Percentiles rank a stretch among this genome's conserved stretches.
These are phyloP conservation scores for cucumber (Cucumis sativus) DNA, from an alignment of 306 rosid genomes.

Conservation along the genomic window DNA sequence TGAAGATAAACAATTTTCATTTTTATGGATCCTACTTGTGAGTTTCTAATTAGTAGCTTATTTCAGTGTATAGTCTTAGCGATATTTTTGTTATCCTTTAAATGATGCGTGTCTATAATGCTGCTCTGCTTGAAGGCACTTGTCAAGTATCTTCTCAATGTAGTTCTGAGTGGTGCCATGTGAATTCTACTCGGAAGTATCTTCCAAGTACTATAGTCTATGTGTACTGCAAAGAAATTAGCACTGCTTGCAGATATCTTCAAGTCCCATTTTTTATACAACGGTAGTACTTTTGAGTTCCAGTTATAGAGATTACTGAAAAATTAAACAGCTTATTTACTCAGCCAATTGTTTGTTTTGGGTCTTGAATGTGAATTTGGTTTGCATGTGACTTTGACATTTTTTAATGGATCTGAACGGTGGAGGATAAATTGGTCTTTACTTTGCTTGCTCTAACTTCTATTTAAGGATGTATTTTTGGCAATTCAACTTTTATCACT, in stretches of 20 bases:
- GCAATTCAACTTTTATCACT: neutral
- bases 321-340: neutral
- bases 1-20: neutral
- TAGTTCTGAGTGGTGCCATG: constrained; percentile 1
- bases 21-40: neutral
- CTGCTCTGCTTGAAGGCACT: neutral
- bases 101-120: neutral
- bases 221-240: neutral
- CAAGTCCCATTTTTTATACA: neutral
- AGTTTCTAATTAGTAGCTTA: neutral
- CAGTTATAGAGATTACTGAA: neutral
- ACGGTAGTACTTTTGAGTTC: neutral
- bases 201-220: constrained; percentile 3
- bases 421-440: neutral
- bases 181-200: neutral
- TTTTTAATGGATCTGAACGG: neutral
- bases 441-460: neutral
- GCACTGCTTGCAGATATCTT: neutral
- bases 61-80: neutral
- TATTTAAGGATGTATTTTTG: neutral
- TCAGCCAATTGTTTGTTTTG: neutral
- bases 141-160: neutral
- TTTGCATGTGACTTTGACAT: neutral
- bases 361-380: neutral
- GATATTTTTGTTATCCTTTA: neutral